Percentiles rank a stretch among this genome's conserved stretches.
Conservation (phyloP, 2,329 filamentous ascomycete species). For the Cryphonectria radicalis region DNA sequence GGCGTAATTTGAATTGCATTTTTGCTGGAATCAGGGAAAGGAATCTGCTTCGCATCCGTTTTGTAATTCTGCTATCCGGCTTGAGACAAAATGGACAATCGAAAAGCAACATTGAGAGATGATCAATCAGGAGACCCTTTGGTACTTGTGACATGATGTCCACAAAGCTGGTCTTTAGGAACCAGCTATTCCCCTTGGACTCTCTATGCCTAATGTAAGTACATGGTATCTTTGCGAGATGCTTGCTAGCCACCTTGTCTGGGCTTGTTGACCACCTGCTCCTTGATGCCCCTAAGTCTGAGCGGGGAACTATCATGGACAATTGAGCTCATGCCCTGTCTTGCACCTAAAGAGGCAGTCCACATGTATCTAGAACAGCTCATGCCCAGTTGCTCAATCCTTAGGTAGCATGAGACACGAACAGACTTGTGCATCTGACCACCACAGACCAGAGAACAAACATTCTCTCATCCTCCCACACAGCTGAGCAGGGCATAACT, state of each 20-base stretch:
- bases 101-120: conserved; percentile 24
- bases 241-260: background rate
- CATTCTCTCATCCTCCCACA: background rate
- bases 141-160: background rate
- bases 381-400: background rate
- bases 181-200: background rate
- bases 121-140: background rate
- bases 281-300: background rate
- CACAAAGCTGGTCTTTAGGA: background rate
- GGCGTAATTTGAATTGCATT: conserved; percentile 32
- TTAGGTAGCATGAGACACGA: background rate
- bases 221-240: background rate
- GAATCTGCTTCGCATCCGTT: conserved; percentile 23
- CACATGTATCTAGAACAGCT: background rate
- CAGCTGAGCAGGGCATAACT: background rate
- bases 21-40: conserved; percentile 30
- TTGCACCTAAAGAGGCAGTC: background rate
- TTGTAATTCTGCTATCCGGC: conserved; percentile 19
- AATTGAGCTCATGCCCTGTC: background rate
- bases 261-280: background rate
- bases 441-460: background rate
- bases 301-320: background rate
- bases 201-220: background rate
- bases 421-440: background rate
- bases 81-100: conserved; percentile 24